Base-by-base conservation (phyloP, 495 filamentous ascomycete species). In the Parmelia sp. region DNA sequence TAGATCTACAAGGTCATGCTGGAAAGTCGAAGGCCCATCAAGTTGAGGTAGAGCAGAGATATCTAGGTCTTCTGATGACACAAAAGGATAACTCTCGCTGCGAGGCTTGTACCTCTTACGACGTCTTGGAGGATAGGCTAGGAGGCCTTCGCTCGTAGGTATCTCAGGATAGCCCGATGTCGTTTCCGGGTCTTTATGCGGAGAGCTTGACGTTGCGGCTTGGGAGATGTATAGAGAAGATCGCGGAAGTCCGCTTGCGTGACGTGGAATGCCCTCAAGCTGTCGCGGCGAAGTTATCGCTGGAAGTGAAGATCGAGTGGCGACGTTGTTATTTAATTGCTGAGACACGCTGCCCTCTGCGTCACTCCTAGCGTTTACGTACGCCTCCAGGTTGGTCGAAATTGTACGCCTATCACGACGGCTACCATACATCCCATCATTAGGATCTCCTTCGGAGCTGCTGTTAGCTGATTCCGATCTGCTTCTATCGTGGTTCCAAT, bases 211-310 rank as follows among this genome's bases (percentile, higher is more conserved):
- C 25, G 56, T 51, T 21, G 63, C 66, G 21, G 56, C 61, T 61
- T 70, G 57, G 17, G 61, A 66, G 17, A 66, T 66, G 58, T 63
- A 66, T n/a, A 70, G 42, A 12, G 66, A 64, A 36, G 69, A 70
- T 21, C 63, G 47, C 25, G 63, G 66, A 42, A 70, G 61, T 9
- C 63, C 64, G 40, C 66, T 60, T 15, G 53, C 60, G 3, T 51
- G 55, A 9, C 61, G 62, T 29, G 39, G 64, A 17, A 37, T 23
- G 45, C 57, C 25, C 33, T 44, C 42, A 15, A 56, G 36, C 6
- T 55, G 25, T 64, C 17, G n/a, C 36, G 42, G 36, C 35, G 11
- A 44, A 27, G 55, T 4, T 31, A 29, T 4, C 11, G 61, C 37
- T 51, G 64, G 58, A 4, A 33, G 9, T 17, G 21, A 21, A 55